These are phyloP conservation scores for Rusavskia elegans DNA, from an alignment of 495 filamentous ascomycete genomes.

Conservation along the genomic window DNA sequence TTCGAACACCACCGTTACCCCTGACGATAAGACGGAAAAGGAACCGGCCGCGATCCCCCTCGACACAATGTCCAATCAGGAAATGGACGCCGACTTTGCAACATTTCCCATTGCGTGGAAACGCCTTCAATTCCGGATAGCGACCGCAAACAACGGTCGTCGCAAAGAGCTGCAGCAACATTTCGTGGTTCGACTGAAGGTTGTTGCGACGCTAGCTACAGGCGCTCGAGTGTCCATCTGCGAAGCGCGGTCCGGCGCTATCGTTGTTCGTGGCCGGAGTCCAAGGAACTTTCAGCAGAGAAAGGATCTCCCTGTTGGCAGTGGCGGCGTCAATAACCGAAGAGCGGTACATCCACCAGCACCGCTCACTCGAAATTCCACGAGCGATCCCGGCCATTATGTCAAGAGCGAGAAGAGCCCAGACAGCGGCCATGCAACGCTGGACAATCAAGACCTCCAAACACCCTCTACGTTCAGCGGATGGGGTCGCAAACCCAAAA, in stretches of 20 bases:
- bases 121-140: conserved; percentile 78
- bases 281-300: conserved; percentile 66
- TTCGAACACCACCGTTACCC: conserved; percentile 37
- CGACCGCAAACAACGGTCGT: conserved; percentile 73
- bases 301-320: conserved; percentile 59
- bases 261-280: conserved; percentile 64
- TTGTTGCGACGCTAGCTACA: conserved; percentile 54
- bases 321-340: conserved; percentile 53
- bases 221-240: conserved; percentile 51
- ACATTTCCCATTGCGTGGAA: conserved; percentile 85
- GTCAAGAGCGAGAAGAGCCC: conserved; percentile 25
- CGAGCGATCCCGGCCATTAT: conserved; percentile 24
- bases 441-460: conserved; percentile 1
- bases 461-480: conserved; percentile 1
- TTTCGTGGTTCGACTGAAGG: conserved; percentile 60
- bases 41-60: conserved; percentile 54
- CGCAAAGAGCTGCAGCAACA: conserved; percentile 71
- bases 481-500: conserved; percentile 18
- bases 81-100: conserved; percentile 59
- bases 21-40: conserved; percentile 45
- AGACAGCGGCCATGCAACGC: conserved; percentile 7
- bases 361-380: conserved; percentile 27
- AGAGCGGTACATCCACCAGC: conserved; percentile 11
- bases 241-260: conserved; percentile 57
- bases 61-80: conserved; percentile 57